Percentiles rank a stretch among this genome's conserved stretches.
Conservation (phyloP, 2,329 filamentous ascomycete species). For the Talaromyces sp. region DNA sequence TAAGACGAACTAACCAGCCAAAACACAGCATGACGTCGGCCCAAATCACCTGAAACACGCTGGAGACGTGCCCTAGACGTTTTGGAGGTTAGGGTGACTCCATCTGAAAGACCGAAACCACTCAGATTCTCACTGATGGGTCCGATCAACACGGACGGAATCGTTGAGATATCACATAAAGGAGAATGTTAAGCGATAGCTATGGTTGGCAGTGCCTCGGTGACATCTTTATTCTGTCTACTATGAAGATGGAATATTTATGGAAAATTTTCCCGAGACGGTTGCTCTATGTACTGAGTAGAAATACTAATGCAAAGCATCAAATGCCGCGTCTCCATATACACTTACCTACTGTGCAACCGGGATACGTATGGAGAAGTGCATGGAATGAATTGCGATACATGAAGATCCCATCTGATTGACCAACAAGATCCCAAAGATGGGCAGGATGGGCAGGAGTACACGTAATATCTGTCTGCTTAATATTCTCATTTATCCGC, state of each 20-base stretch:
- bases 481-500: neutral
- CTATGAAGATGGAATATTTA: neutral
- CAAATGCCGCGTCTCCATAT: neutral
- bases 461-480: neutral
- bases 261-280: neutral
- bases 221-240: neutral
- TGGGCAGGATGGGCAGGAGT: conserved; percentile 3
- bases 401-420: neutral
- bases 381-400: neutral
- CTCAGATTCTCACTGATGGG: neutral
- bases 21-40: conserved; percentile 5
- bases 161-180: neutral
- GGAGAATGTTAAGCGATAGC: neutral
- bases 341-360: too few relatives aligned
- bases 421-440: neutral
- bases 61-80: neutral
- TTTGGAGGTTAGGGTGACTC: neutral
- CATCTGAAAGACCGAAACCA: conserved; percentile 1
- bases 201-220: neutral
- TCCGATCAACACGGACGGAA: neutral
- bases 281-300: neutral
- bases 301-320: neutral
- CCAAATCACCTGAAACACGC: conserved; percentile 12
- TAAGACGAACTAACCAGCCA: neutral
- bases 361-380: neutral